Percentiles rank a stretch among this genome's conserved stretches.
phyloP scores from a whole-genome alignment of 177 flowering plant species.

The Telopea speciosissima region DNA sequence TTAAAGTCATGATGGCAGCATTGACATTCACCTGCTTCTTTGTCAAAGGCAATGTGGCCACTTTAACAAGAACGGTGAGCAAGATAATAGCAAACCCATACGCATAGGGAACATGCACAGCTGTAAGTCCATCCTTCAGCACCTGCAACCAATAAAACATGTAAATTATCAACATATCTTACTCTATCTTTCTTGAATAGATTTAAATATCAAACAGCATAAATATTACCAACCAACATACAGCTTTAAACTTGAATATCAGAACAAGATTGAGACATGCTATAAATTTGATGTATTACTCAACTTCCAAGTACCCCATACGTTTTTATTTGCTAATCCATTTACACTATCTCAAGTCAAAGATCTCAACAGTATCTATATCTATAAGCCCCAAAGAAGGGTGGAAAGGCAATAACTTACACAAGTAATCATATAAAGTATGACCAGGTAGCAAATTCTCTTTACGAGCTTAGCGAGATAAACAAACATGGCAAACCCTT shows the following conservation, averaged over 20 bases:
- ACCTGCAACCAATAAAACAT: slow-evolving; percentile 41
- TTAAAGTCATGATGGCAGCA: not conserved
- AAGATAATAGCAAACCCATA: slow-evolving; percentile 97
- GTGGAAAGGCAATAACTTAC: not conserved
- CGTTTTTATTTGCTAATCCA: not conserved
- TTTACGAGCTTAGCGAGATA: not conserved
- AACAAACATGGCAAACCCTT: not conserved
- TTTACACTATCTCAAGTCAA: not conserved
- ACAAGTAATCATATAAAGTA: too few species aligned
- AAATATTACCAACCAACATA: not conserved
- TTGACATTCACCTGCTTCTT: slow-evolving; percentile 59
- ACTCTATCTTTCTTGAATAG: not conserved
- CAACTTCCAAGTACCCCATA: slow-evolving; percentile 1
- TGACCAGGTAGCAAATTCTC: not conserved
- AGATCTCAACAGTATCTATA: not conserved
- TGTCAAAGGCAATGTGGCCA: slow-evolving; percentile 85
- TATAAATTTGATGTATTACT: not conserved
- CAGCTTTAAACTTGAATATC: not conserved
- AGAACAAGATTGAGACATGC: not conserved
- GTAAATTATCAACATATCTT: not conserved
- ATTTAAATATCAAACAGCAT: not conserved
- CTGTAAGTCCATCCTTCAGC: slow-evolving; percentile 70
- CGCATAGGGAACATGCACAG: slow-evolving; percentile 87
- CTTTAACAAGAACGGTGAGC: slow-evolving; percentile 84
- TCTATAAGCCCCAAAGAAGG: not conserved